Evolutionary conservation across 192 early-diverging fungal genomes (phyloP), one percentile per base, ranked within the genome.

Genomic region (Backusella australiensis): DNA sequence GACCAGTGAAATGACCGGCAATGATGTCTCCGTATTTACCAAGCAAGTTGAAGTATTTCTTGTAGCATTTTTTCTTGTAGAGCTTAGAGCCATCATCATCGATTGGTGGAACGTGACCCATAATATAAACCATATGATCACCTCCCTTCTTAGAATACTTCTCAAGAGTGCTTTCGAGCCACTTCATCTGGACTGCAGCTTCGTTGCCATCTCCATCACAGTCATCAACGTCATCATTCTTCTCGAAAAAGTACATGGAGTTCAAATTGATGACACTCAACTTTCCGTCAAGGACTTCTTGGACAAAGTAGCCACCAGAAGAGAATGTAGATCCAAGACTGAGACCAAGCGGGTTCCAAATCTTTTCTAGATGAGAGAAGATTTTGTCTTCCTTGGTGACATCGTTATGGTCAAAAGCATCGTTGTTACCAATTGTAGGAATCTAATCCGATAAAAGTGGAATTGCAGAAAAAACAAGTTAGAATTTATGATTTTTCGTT

Each of bases 1-100:
- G 80, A n/a, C 83, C 83, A 26, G 83, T 82, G 32, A 85, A 80
- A 68, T 85, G 83, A 15, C 81, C 78, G n/a, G 49, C 59, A 53
- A 85, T 79, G 3, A 74, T 17, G 56, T 80, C 75, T 29, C 82
- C 53, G 42, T 75, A 82, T 65, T 71, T 11, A 9, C 83, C 83
- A 34, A 85, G 73, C 2, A 85, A 34, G 21, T 82, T 36, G 32
- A 80, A 42, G 36, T 82, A 85, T 46, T 63, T 21, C 8, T 35
- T 21, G 44, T 75, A 73, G 39, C 83, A 85, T 12, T 42, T 32
- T 26, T 21, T 21, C 39, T 78, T 75, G 67, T 41, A 82, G 4
- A 71, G 15, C n/a, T 4, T 23, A 36, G 36, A 65, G 1, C 71
- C 67, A 8, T 75, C 74, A 36, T 80, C 74, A 36, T 75, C 78